Conservation (phyloP, 352 stramenopile genomes). For the Globisporangium nunn region DNA sequence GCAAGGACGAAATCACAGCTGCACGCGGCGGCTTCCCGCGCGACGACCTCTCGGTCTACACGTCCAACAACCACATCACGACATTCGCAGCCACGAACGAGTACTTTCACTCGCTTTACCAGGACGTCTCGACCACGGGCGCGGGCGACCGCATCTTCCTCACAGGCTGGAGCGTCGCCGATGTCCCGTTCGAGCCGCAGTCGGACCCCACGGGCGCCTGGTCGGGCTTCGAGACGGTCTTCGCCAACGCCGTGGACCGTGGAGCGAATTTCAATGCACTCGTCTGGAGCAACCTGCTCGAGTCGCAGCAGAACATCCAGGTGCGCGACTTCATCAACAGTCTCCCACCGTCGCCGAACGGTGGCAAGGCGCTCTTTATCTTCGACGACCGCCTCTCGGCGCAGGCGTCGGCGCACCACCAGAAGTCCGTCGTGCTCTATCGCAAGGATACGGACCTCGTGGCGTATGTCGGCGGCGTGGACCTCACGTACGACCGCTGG, state of each 20-base stretch:
- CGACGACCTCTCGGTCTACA: constrained; percentile 30
- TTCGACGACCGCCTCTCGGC: constrained; percentile 44
- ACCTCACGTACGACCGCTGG: constrained; percentile 53
- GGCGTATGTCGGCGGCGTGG: constrained; percentile 47
- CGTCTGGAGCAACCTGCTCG: constrained; percentile 57
- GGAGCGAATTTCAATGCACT: constrained; percentile 43
- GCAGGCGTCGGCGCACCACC: constrained; percentile 29
- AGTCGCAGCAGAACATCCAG: constrained; percentile 41
- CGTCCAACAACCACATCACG: constrained; percentile 38
- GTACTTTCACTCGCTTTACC: constrained; percentile 43
- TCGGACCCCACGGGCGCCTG: constrained; percentile 15
- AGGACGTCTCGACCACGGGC: constrained; percentile 30
- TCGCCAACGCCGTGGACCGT: constrained; percentile 22
- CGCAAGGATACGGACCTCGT: constrained; percentile 4
- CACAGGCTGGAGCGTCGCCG: constrained; percentile 49
- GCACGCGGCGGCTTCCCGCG: constrained; percentile 37
- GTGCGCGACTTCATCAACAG: constrained; percentile 50
- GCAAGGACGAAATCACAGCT: constrained; percentile 36
- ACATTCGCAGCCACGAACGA: constrained; percentile 31
- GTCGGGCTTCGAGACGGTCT: constrained; percentile 31
- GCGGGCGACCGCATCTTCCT: constrained; percentile 36
- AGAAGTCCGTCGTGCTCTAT: constrained; percentile 32
- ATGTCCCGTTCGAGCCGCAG: constrained; percentile 42
- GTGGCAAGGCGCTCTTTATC: constrained; percentile 29
- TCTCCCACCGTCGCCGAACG: constrained; percentile 11